Percentiles rank a stretch among this genome's conserved stretches.
phyloP scores from a whole-genome alignment of 2,329 filamentous ascomycete genomes.

The Beauveria medogensis region DNA sequence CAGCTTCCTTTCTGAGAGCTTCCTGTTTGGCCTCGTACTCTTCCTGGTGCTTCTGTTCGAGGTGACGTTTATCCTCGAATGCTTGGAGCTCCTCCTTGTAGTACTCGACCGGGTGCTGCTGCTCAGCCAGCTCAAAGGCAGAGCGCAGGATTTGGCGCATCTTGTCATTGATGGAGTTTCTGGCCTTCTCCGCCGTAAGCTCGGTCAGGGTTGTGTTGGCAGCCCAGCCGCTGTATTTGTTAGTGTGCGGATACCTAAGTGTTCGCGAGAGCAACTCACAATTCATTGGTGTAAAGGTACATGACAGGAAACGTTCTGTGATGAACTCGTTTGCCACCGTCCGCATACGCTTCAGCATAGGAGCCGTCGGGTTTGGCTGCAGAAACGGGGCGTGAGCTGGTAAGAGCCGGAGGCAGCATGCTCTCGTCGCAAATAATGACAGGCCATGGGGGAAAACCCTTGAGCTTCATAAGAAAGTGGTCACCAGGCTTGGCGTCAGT shows the following conservation, averaged over 20 bases:
- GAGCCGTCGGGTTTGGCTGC: slow-evolving; percentile 75
- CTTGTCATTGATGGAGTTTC: slow-evolving; percentile 62
- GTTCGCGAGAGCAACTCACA: slow-evolving; percentile 55
- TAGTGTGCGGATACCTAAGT: background rate
- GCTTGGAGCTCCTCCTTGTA: slow-evolving; percentile 73
- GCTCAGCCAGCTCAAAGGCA: slow-evolving; percentile 72
- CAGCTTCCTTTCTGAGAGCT: slow-evolving; percentile 32
- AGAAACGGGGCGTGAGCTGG: slow-evolving; percentile 74
- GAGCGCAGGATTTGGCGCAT: slow-evolving; percentile 70
- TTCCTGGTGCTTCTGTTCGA: slow-evolving; percentile 41
- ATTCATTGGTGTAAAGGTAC: slow-evolving; percentile 93
- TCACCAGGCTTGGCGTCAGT: slow-evolving; percentile 83
- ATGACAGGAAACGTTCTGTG: slow-evolving; percentile 90
- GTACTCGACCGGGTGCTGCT: slow-evolving; percentile 67
- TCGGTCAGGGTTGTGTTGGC: slow-evolving; percentile 74
- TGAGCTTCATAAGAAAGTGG: slow-evolving; percentile 86
- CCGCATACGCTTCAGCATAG: slow-evolving; percentile 78
- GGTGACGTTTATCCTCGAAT: slow-evolving; percentile 57
- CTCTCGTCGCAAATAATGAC: slow-evolving; percentile 88
- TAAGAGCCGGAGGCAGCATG: slow-evolving; percentile 76
- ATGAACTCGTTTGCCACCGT: slow-evolving; percentile 76
- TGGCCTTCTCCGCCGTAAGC: slow-evolving; percentile 65
- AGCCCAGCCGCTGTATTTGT: slow-evolving; percentile 69
- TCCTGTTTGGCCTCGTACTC: slow-evolving; percentile 24
- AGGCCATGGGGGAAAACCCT: slow-evolving; percentile 92